Evolutionary conservation across 345 rosid species (phyloP).

Genomic region (Moricandia arvensis): DNA sequence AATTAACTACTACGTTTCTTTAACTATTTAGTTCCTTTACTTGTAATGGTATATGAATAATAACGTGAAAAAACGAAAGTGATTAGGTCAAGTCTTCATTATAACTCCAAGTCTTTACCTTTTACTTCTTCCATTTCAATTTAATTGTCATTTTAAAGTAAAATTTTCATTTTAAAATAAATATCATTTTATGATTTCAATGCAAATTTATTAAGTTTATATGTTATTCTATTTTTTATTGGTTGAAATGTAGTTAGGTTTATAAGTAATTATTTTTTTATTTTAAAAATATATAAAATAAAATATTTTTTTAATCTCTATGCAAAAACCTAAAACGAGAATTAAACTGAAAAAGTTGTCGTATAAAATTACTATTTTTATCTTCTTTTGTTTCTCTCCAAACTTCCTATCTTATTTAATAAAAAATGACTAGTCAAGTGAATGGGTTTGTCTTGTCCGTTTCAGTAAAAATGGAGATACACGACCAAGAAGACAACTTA

Average conservation of each 20-base stretch:
- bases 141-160: no score
- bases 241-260: no score
- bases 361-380: background rate
- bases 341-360: no score
- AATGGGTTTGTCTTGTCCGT: constrained; percentile 10
- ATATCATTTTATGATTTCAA: no score
- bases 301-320: no score
- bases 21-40: background rate
- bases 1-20: constrained; percentile 15
- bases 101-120: background rate
- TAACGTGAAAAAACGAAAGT: constrained; percentile 26
- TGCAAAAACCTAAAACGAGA: no score
- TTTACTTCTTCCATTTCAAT: no score
- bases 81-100: constrained; percentile 36
- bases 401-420: background rate
- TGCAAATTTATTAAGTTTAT: no score
- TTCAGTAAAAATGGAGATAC: constrained; percentile 32
- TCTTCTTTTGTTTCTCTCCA: background rate
- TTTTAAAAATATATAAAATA: no score
- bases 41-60: background rate
- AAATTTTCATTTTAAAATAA: no score
- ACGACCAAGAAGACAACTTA: constrained; percentile 2
- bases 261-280: no score
- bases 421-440: constrained; percentile 14
- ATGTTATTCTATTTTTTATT: no score